Conservation (phyloP, 768 basidiomycete species). For the Kondoa malvinella region DNA sequence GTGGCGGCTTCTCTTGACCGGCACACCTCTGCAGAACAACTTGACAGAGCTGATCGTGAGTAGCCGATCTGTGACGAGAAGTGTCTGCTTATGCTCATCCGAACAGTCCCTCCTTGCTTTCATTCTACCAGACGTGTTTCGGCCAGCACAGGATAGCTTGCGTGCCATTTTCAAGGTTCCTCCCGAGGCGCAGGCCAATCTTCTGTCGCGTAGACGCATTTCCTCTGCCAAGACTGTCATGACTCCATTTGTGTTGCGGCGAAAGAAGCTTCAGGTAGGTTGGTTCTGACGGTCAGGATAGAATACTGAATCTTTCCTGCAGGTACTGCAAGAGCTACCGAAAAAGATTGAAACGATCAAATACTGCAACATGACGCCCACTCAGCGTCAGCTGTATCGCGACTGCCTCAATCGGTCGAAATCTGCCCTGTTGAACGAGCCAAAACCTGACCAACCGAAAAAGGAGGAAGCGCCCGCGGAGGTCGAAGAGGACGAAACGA, state of each 20-base stretch:
- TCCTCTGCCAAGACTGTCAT: conserved; percentile 97
- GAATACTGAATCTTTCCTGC: too few relatives aligned
- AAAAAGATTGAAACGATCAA: conserved; percentile 82
- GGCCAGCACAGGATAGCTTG: conserved; percentile 52
- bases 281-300: too few relatives aligned
- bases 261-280: too few relatives aligned
- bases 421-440: conserved; percentile 45
- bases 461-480: conserved; percentile 16
- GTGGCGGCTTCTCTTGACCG: conserved; percentile 84
- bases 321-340: conserved; percentile 85
- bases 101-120: conserved; percentile 88
- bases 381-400: conserved; percentile 66
- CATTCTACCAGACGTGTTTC: conserved; percentile 81
- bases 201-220: conserved; percentile 82
- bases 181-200: conserved; percentile 69
- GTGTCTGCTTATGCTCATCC: neutral
- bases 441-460: conserved; percentile 27
- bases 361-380: conserved; percentile 78
- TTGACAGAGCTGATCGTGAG: conserved; percentile 37
- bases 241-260: conserved; percentile 94
- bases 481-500: conserved; percentile 40
- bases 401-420: conserved; percentile 71
- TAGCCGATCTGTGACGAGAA: conserved; percentile 3
- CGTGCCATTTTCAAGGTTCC: conserved; percentile 85
- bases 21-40: conserved; percentile 66